These are phyloP conservation scores for Blastobotrys aristatus DNA, from an alignment of 1,139 yeast genomes.

Conservation along the genomic window DNA sequence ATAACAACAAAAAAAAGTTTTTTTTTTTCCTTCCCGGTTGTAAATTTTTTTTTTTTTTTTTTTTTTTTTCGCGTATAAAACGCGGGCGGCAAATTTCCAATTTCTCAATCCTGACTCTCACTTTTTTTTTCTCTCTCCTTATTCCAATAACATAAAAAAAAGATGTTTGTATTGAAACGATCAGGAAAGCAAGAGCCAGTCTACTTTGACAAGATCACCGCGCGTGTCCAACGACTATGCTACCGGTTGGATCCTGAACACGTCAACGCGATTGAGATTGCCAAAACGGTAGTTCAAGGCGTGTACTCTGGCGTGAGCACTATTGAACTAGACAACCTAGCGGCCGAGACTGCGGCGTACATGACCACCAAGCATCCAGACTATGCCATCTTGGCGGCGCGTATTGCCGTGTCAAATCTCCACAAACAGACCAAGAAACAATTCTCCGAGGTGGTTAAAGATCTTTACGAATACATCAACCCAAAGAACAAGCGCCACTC, in stretches of 20 bases:
- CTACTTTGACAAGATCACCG: slow-evolving; percentile 70
- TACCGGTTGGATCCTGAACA: slow-evolving; percentile 80
- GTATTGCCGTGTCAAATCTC: slow-evolving; percentile 85
- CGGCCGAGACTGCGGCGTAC: slow-evolving; percentile 96
- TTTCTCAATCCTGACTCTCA: not conserved
- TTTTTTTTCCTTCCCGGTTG: not conserved
- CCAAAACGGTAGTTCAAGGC: slow-evolving; percentile 77
- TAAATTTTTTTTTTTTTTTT: slow-evolving; percentile 2
- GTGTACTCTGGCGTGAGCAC: slow-evolving; percentile 97
- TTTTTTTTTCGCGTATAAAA: slow-evolving; percentile 1
- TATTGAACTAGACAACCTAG: slow-evolving; percentile 82
- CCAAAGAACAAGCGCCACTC: slow-evolving; percentile 70
- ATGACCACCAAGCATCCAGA: slow-evolving; percentile 97
- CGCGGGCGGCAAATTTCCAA: slow-evolving; percentile 1
- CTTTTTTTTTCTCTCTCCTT: not conserved
- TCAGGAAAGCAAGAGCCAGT: slow-evolving; percentile 85
- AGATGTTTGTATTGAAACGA: slow-evolving; percentile 54
- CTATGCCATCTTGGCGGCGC: slow-evolving; percentile 89
- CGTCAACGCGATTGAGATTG: slow-evolving; percentile 83
- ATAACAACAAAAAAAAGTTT: not conserved
- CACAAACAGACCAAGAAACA: slow-evolving; percentile 92
- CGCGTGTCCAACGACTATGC: slow-evolving; percentile 61
- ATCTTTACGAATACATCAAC: slow-evolving; percentile 68
- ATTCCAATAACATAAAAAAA: not conserved
- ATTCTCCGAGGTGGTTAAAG: slow-evolving; percentile 72